Base-by-base conservation (phyloP, 129 eudicot genomes). In the Kitagawia praeruptora region DNA sequence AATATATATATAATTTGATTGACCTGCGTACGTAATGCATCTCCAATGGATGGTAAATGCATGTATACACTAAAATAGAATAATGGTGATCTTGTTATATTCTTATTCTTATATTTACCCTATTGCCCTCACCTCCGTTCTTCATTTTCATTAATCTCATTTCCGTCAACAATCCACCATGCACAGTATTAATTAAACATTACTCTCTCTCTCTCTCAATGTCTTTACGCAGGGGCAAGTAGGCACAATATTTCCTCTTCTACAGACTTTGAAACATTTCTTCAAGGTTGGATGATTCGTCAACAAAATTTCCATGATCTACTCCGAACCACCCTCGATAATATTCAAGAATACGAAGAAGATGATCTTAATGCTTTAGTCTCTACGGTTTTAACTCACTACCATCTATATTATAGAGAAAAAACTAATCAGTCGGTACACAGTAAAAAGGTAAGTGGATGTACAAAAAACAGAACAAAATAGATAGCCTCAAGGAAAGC, bases 371-470 rank as follows among this genome's bases (percentile, higher is more conserved):
- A 58, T 23, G 81, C 82, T 45, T 81, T 87, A 8, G 77, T 82
- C 23, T 16, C 5, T 51, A 78, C 11, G 37, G 88, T 85, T 34
- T 28, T 80, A 77, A 47, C 75, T 53, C 93, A 89, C 80, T 85
- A 83, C 56, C 66, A 63, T 3, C 83, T 81, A 8, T 89, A 87
- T 72, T 83, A n/a, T 44, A n/a, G 37, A 34, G 37, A 34, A 34
- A 34, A 49, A 49, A 49, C 56, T 15, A 15, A 48, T 15, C 8
- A 15, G 56, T 15, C 4, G 56, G 56, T 49, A 16, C 5, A 49
- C 53, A 3, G 19, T 14, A 48, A 13, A 48, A 48, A 48, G 3
- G 19, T 48, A 49, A 21, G 4, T 34, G 14, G 2, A 5, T 49
- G 13, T 49, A 49, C 56, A 49, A 15, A 49, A 49, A 49, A 49